A percentile compares a stretch with the other conserved stretches of the same genome.
phyloP scores from a whole-genome alignment of 2,329 filamentous ascomycete genomes.

The Blastomyces parvus region DNA sequence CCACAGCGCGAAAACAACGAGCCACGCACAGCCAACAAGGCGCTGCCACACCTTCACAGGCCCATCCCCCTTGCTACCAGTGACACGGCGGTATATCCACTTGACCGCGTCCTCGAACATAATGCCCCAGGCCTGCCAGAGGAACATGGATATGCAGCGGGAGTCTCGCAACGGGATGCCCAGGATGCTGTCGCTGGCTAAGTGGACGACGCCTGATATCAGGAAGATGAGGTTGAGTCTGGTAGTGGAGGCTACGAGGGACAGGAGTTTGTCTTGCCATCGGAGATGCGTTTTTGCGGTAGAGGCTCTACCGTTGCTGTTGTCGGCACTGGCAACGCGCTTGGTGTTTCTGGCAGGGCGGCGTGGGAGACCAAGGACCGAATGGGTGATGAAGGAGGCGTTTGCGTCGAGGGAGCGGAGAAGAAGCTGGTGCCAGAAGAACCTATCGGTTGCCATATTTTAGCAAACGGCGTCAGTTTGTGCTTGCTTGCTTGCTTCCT shows the following conservation, averaged over 20 bases:
- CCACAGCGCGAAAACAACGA: slow-evolving; percentile 1
- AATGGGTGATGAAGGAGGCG: slow-evolving; percentile 6
- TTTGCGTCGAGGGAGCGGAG: neutral
- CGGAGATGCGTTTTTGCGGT: neutral
- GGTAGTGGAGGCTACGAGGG: neutral
- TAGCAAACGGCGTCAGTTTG: neutral
- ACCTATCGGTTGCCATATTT: neutral
- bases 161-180: neutral
- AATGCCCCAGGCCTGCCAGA: slow-evolving; percentile 3
- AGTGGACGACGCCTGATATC: slow-evolving; percentile 1
- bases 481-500: neutral
- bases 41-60: neutral
- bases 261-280: neutral
- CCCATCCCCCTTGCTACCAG: neutral
- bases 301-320: neutral
- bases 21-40: neutral
- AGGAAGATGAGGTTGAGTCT: slow-evolving; percentile 2
- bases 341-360: neutral
- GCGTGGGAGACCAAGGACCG: neutral
- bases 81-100: neutral
- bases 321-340: neutral
- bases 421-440: slow-evolving; percentile 7
- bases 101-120: neutral
- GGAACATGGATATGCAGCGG: neutral
- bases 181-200: neutral